Evolutionary conservation across 257 asterid species (phyloP), one percentile per base, ranked within the genome.

Genomic region (Ilex aquifolium): DNA sequence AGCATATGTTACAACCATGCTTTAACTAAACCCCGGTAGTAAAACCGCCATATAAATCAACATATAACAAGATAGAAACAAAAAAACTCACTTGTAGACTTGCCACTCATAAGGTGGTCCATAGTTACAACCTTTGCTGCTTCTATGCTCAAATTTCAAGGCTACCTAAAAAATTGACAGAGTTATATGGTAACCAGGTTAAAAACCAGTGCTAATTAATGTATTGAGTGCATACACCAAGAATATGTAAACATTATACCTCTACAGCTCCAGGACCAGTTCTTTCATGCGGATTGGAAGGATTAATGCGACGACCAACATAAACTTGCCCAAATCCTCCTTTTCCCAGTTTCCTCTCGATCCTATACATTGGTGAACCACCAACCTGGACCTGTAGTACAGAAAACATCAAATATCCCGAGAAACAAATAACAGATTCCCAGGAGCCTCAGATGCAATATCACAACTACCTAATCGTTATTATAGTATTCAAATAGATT

Each of bases 281-380:
- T 72, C 88, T 87, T 82, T 89, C 95, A 70, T 58, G 65, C 27
- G 79, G 95, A 69, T 76, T 77, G 44, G 82, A 75, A 15, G 87
- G 84, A 66, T 85, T 88, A 54, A 80, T 74, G 44, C 93, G 83
- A 9, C 95, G 88, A 64, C 98, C 98, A 55, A 88, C 93, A 77
- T 72, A 85, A 32, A 92, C 98, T 77, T 92, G 98, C 44, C 98
- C 98, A 75, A 92, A 92, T 32, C 96, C 98, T 64, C 98, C 96
- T 79, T 91, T 88, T 50, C 98, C 98, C 58, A 91, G 83, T 75
- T 85, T 91, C 77, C 62, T 79, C 11, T 83, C 96, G 58, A 82
- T 65, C 68, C 76, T 74, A 68, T 91, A 91, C 0, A 80, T 72
- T 31, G 95, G 98, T 57, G 98, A 91, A 60, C 91, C 87, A 68